Evolutionary conservation across 495 filamentous ascomycete species (phyloP), one percentile per base, ranked within the genome.

Genomic region (Thozetella sp.): DNA sequence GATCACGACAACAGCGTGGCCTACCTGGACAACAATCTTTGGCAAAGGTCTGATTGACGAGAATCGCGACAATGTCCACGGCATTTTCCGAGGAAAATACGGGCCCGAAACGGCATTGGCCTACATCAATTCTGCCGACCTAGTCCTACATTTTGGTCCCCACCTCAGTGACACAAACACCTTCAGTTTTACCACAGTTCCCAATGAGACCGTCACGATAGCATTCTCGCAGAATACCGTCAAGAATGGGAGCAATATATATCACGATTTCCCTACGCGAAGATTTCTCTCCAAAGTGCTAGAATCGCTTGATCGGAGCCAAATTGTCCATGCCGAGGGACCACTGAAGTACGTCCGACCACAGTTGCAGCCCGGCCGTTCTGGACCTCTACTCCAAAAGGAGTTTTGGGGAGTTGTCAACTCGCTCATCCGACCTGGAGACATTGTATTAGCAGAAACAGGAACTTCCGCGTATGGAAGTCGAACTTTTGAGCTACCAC

Each of bases 31-130:
- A 22, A 81, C 88, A 0, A 89, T 88, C 0, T 91, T 92, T 88
- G 89, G 91, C 55, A 93, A 93, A 71, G 88, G 91, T 24, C 87
- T 88, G 0, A 81, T 93, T 25, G 79, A 93, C 54, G 91, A 95
- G 65, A 83, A 80, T 1, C 72, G 84, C 56, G 77, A 81, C 23
- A 87, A 87, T 59, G 93, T 87, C 58, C 87, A 89, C 15, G 91
- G 91, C 53, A 88, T 93, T 1, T 93, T 93, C 69, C 85, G 84
- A 13, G 91, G 91, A 59, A 90, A 87, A 26, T 87, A 83, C 23
- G 82, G 88, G 56, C 67, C 80, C 1, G 86, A 80, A 19, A 88
- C 91, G 2, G 72, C 81, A 51, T 80, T 88, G 57, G 77, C 80
- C 3, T 48, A 19, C 22, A 80, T 93, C 27, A 88, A 93, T 64